Evolutionary conservation across 208 protist species (phyloP).

Genomic region (Leishmania guyanensis): DNA sequence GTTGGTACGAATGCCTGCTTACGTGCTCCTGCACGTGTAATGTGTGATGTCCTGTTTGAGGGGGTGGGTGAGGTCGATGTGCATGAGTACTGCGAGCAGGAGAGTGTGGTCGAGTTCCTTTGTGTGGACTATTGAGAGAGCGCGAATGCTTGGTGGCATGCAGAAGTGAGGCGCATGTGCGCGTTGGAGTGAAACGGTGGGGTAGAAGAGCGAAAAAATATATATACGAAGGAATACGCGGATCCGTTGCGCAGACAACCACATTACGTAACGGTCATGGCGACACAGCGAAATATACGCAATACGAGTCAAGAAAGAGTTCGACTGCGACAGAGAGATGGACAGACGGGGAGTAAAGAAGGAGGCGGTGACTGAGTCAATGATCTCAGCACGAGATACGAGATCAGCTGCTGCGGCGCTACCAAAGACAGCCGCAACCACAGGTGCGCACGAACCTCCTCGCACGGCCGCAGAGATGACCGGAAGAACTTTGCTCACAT

Average conservation of each 20-base stretch:
- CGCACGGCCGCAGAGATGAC: neutral
- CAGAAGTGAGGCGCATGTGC: neutral
- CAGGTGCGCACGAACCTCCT: neutral
- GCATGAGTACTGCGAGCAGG: neutral
- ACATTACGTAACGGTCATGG: neutral
- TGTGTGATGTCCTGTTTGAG: neutral
- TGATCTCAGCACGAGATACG: neutral
- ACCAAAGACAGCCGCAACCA: neutral
- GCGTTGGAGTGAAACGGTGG: neutral
- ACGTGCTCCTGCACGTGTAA: neutral
- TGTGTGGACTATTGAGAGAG: neutral
- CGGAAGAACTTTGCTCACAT: neutral
- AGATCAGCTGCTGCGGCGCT: neutral
- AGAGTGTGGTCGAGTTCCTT: neutral
- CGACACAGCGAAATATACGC: neutral
- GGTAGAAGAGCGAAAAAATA: neutral
- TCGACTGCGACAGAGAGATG: neutral
- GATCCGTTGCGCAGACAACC: neutral
- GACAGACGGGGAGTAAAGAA: neutral
- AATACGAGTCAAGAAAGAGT: neutral
- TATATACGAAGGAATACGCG: neutral
- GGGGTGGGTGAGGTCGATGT: neutral
- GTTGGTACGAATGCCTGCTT: neutral
- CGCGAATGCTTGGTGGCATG: neutral
- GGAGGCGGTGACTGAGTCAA: neutral